Evolutionary conservation across 768 basidiomycete genomes (phyloP), one percentile per base, ranked within the genome.

Genomic region (Tulasnella sp.): DNA sequence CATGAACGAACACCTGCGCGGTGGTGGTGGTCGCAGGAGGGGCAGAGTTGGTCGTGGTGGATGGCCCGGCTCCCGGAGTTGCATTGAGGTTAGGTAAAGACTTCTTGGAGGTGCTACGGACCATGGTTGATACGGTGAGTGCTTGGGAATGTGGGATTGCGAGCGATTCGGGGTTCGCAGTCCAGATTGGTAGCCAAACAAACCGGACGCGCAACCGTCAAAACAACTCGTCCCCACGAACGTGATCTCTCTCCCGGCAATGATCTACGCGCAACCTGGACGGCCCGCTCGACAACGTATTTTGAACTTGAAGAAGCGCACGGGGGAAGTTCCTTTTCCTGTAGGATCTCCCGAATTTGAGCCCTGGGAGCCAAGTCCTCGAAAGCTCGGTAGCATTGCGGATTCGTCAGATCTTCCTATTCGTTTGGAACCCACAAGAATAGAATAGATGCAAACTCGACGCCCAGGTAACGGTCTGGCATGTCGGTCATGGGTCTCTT

Each of bases 171-270:
- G 19, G n/a, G n/a, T n/a, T 42, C 2, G 27, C 73, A 21, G 46
- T 42, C 73, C 39, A 74, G 38, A 74, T 74, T 68, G 62, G 31
- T 10, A 68, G 62, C 62, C 62, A 68, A 68, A 68, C 62, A 68
- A 68, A 68, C 62, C 62, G 14, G 34, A 31, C n/a, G 27, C 48
- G 21, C 62, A 34, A 68, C 31, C n/a, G 62, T 34, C 62, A 68
- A 68, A 68, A 68, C 62, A 68, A 62, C 21, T 34, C n/a, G 62
- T 27, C 27, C 18, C 62, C 12, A 27, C 62, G 9, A 58, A 58
- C 62, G 27, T 27, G 62, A 68, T 27, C 12, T 68, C 9, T 62
- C 58, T 14, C 14, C 62, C 5, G n/a, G 31, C 31, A 68, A 68
- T 31, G 62, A 34, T 27, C 34, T n/a, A n/a, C n/a, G 24, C 62